Base-by-base conservation (phyloP, 805 yeast species). In the Cyberlindnera japonica region DNA sequence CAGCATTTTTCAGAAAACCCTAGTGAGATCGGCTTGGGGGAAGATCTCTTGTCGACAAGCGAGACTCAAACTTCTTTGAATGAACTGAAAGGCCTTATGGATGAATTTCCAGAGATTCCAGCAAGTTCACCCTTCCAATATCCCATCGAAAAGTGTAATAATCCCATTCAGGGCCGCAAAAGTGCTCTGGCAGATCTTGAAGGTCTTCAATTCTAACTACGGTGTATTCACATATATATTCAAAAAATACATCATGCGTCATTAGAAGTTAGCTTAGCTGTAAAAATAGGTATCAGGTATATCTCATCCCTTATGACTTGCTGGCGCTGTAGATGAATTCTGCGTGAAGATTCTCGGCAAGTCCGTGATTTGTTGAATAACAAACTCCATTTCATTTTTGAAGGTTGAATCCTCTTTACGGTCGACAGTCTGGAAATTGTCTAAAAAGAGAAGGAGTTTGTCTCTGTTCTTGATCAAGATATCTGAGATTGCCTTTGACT, bases 401-500 rank as follows among this genome's bases (percentile, higher is more conserved):
- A 87, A 81, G 21, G 72, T 70, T 14, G 77, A 69, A 55, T 82
- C 88, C 35, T 82, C 86, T 49, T 76, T 50, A 54, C 79, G 64
- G 33, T 74, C 71, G 27, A 69, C 74, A 11, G 78, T 71, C 41
- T 76, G 79, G 57, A 89, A 86, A 27, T 70, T 73, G 34, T 75
- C 74, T 44, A 91, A 72, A 57, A 86, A 88, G 23, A 70, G 69
- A 27, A 90, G 61, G 47, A 91, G 72, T 55, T 84, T 86, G 29
- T 78, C 83, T 55, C 88, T 79, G 62, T 93, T 93, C 57, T 90
- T 89, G 33, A 81, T 76, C 49, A 93, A 68, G 16, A 91, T 84
- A 61, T 91, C 96, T 39, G 75, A 65, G 3, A 93, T 79, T 7
- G 82, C 78, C 59, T 82, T 88, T 3, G 88, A 72, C 60, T 90